Evolutionary conservation across 306 rosid genomes (phyloP), one percentile per base, ranked within the genome.

Genomic region (Ormosia semicastrata): DNA sequence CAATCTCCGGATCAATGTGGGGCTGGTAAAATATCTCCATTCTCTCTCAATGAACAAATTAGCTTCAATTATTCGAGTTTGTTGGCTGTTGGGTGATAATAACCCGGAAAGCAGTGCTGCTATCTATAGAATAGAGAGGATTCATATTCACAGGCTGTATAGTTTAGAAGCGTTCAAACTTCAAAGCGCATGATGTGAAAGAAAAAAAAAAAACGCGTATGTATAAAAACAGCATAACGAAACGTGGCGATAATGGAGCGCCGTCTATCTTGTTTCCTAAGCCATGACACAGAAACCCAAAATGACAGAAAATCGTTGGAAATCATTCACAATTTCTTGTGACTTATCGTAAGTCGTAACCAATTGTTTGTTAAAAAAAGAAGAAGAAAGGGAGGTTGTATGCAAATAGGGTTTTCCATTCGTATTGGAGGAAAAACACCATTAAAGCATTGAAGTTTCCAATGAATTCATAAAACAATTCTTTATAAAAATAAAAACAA

Each of bases 11-110:
- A 81, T 92, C 88, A 49, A 93, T 79, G 52, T 76, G 90, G 5
- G 96, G 87, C 64, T 77, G 88, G 85, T 86, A 88, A 75, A 86
- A 59, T 32, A 89, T 73, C 58, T 89, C 95, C 94, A 92, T 91
- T 81, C 9, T 80, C 81, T 74, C 72, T 82, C 13, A 5, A 50
- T 12, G 9, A 76, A 71, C 56, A 15, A 53, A 52, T 5, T 18
- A 37, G 65, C 75, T 83, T 40, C 15, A 2, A 36, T 66, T 57
- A 29, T 72, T 57, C 8, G 3, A 59, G 44, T 63, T 57, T 11
- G 11, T 63, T 58, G 58, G 64, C 2, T 52, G 60, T 29, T 72
- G 76, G 7, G 24, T 43, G 36, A 47, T 73, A 18, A 76, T 73
- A 18, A 79, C 49, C 39, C 66, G 40, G 33, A 40, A 36, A 72